Conservation (phyloP, 768 basidiomycete species). For the Pisolithus orientalis region DNA sequence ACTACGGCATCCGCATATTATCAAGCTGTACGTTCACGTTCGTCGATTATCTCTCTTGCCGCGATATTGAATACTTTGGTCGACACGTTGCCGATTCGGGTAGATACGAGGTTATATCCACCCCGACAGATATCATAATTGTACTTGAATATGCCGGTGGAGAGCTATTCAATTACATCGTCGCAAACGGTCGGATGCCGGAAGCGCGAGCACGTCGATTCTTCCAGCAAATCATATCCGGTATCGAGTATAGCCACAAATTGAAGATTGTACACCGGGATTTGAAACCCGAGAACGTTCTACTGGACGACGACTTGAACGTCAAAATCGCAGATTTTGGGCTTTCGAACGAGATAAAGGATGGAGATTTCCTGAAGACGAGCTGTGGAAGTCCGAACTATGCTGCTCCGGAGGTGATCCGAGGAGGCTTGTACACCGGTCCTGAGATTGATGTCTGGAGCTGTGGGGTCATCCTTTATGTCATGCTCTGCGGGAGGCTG, state of each 20-base stretch:
- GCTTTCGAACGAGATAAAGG: conserved; percentile 90
- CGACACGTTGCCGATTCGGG: neutral
- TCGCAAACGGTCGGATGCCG: conserved; percentile 85
- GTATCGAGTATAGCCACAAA: conserved; percentile 94
- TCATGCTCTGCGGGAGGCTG: conserved; percentile 91
- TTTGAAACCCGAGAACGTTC: conserved; percentile 94
- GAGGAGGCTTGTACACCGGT: conserved; percentile 91
- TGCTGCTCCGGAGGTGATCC: conserved; percentile 96
- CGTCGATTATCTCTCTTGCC: neutral
- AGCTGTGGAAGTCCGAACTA: conserved; percentile 99
- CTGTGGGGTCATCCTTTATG: conserved; percentile 97
- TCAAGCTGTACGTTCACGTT: conserved; percentile 72
- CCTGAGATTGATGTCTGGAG: conserved; percentile 99
- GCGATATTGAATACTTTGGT: conserved; percentile 3
- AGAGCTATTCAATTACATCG: conserved; percentile 98
- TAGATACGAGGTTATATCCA: conserved; percentile 87
- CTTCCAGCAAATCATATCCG: conserved; percentile 98
- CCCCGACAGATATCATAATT: conserved; percentile 94
- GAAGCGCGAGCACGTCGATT: conserved; percentile 85
- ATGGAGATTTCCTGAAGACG: conserved; percentile 95
- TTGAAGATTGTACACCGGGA: conserved; percentile 98
- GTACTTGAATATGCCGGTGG: conserved; percentile 96
- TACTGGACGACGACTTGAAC: conserved; percentile 77
- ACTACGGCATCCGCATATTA: conserved; percentile 92
- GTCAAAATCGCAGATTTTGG: conserved; percentile 99